These are phyloP conservation scores for Carallia brachiata DNA, from an alignment of 345 rosid species.

Conservation along the genomic window DNA sequence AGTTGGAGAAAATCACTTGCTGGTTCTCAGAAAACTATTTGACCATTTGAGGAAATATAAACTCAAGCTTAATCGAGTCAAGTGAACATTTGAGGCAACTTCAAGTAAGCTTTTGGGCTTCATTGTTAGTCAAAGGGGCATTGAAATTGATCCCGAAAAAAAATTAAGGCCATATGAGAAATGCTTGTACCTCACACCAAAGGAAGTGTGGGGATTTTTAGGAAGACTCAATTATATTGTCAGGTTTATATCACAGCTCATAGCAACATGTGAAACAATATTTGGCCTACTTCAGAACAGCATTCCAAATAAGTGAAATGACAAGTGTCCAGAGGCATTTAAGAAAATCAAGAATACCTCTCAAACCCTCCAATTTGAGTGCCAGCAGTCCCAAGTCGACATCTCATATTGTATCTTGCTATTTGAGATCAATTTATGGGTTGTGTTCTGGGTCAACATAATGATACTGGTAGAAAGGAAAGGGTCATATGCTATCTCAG, in stretches of 20 bases:
- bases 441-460: not conserved
- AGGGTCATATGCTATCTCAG: not conserved
- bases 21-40: not conserved
- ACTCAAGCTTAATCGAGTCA: not conserved
- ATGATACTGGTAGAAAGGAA: not conserved
- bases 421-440: not conserved
- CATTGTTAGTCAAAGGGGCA: not conserved
- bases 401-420: not conserved
- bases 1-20: not conserved
- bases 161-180: not conserved
- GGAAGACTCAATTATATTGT: not conserved
- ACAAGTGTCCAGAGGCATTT: not conserved
- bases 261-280: not conserved
- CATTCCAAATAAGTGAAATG: not conserved
- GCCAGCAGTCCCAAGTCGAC: not conserved
- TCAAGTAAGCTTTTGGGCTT: not conserved
- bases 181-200: not conserved
- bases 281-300: not conserved
- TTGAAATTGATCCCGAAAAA: not conserved
- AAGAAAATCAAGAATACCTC: not conserved
- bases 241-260: not conserved
- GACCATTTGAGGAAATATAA: not conserved
- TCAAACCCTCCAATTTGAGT: not conserved
- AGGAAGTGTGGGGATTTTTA: not conserved
- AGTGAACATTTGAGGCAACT: not conserved